These are phyloP conservation scores for Trichosanthes truncata DNA, from an alignment of 306 rosid species.

Conservation along the genomic window DNA sequence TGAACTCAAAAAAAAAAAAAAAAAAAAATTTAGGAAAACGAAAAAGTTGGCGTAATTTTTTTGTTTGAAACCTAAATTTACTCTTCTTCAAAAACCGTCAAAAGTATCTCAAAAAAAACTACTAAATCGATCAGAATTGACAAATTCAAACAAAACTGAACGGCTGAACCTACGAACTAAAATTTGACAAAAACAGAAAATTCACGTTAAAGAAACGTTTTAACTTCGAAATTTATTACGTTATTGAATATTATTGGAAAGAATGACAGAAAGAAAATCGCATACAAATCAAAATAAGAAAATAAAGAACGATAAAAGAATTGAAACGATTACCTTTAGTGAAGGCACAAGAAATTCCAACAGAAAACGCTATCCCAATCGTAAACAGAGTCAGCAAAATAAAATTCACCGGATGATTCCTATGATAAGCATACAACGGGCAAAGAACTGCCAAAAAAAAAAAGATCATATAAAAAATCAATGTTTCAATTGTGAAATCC, in stretches of 20 bases:
- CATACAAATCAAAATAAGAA: neutral
- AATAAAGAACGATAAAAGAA: neutral
- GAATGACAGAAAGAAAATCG: too few relatives aligned
- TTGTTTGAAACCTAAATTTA: neutral
- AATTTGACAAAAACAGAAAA: neutral
- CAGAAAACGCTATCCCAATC: neutral
- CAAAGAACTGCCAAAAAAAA: constrained; percentile 7
- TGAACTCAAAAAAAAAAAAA: too few relatives aligned
- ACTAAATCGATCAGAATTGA: neutral
- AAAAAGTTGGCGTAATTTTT: too few relatives aligned
- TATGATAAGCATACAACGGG: constrained; percentile 15
- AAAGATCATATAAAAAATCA: neutral
- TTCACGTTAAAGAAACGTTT: too few relatives aligned
- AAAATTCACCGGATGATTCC: constrained; percentile 20
- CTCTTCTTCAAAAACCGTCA: neutral
- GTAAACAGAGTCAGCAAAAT: constrained; percentile 19
- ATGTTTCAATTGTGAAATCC: too few relatives aligned
- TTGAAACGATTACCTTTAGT: constrained; percentile 14
- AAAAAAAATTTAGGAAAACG: too few relatives aligned
- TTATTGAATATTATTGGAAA: too few relatives aligned
- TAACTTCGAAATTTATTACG: too few relatives aligned
- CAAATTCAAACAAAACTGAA: neutral
- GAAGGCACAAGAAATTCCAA: constrained; percentile 22
- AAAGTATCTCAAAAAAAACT: neutral
- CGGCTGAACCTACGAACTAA: neutral